Evolutionary conservation across 2,329 filamentous ascomycete species (phyloP).

Genomic region (Gnomoniopsis smithogilvyi): DNA sequence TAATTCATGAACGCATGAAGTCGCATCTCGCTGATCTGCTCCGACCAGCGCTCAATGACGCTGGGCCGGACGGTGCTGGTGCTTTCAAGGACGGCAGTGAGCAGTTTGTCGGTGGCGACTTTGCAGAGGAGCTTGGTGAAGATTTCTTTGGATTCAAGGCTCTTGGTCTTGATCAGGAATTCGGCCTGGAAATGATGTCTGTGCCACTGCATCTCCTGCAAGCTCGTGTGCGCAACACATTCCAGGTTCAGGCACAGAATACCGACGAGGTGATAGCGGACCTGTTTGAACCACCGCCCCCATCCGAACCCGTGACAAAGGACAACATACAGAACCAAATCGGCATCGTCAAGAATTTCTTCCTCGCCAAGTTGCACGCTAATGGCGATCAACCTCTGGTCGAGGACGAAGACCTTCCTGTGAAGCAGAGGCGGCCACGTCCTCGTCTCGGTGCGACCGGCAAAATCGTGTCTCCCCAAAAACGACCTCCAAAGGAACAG

Average conservation of each 20-base stretch:
- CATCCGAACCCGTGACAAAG: constrained; percentile 73
- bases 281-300: constrained; percentile 64
- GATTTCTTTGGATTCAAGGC: constrained; percentile 99
- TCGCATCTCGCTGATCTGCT: constrained; percentile 88
- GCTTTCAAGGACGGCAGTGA: constrained; percentile 97
- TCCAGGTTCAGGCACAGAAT: constrained; percentile 70
- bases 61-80: constrained; percentile 77
- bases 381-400: constrained; percentile 79
- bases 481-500: constrained; percentile 77
- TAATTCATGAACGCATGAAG: constrained; percentile 94
- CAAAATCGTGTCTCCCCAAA: constrained; percentile 83
- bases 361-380: constrained; percentile 81
- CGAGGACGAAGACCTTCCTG: constrained; percentile 91
- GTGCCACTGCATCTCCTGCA: constrained; percentile 94
- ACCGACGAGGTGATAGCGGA: constrained; percentile 55
- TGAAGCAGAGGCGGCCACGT: constrained; percentile 80
- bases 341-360: constrained; percentile 86
- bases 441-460: constrained; percentile 67
- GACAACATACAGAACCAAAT: constrained; percentile 78
- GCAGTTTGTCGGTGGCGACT: constrained; percentile 94
- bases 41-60: constrained; percentile 81
- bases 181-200: constrained; percentile 81
- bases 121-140: constrained; percentile 95
- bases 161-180: constrained; percentile 85
- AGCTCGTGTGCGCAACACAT: constrained; percentile 81